A percentile compares a stretch with the other conserved stretches of the same genome.
Conservation (phyloP, 192 early-diverging fungal species). For the Backusella tuberculispora region DNA sequence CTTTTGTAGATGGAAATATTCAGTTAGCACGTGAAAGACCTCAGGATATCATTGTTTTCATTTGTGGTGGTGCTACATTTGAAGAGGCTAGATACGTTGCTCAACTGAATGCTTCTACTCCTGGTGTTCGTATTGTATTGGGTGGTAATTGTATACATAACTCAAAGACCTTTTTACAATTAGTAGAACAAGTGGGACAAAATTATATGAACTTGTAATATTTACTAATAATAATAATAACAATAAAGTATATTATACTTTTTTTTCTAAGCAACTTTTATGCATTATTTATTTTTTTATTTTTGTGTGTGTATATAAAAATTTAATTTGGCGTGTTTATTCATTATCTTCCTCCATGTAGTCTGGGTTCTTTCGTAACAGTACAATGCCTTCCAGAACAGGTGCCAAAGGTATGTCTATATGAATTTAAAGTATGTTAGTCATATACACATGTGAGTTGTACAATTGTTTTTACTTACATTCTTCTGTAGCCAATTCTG, state of each 20-base stretch:
- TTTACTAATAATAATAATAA: background rate
- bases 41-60: constrained; percentile 95
- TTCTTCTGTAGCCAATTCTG: constrained; percentile 98
- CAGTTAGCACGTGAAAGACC: constrained; percentile 68
- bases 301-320: background rate
- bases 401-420: constrained; percentile 76
- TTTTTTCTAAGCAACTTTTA: background rate
- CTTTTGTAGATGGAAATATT: constrained; percentile 67
- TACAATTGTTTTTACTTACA: constrained; percentile 48
- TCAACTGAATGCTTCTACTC: constrained; percentile 78
- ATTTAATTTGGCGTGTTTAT: constrained; percentile 10
- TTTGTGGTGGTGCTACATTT: constrained; percentile 94
- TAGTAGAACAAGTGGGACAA: constrained; percentile 5
- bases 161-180: constrained; percentile 48
- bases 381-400: constrained; percentile 95
- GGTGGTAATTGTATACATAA: constrained; percentile 95
- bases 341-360: constrained; percentile 70
- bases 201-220: background rate
- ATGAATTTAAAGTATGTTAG: constrained; percentile 7
- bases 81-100: constrained; percentile 90
- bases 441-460: background rate
- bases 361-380: constrained; percentile 93
- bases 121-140: constrained; percentile 82
- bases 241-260: background rate
- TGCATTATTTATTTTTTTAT: background rate